These are phyloP conservation scores for Puccinia brachypodii DNA, from an alignment of 1,284 basidiomycete genomes.

Conservation along the genomic window DNA sequence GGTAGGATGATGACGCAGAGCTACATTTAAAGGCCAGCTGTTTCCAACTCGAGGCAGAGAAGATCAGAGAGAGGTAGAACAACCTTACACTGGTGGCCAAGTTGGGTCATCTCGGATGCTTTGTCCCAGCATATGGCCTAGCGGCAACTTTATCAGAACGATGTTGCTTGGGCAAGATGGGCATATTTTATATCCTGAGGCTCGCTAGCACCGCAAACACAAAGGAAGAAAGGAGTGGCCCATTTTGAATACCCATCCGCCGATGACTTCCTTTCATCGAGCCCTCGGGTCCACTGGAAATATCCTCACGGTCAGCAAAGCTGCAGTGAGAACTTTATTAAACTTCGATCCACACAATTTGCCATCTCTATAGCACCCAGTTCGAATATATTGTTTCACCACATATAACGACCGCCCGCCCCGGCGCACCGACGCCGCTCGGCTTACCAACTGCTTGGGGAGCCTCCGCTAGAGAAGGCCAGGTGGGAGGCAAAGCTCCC, in stretches of 20 bases:
- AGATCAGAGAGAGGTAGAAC: no score
- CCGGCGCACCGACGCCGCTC: not conserved
- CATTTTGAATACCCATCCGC: constrained; percentile 16
- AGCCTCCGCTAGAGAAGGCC: not conserved
- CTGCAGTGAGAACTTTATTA: not conserved
- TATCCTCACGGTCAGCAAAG: constrained; percentile 11
- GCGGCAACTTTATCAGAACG: not conserved
- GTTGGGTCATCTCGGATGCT: not conserved
- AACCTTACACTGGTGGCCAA: no score
- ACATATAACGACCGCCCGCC: not conserved
- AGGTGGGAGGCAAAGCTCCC: not conserved
- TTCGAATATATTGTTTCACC: not conserved
- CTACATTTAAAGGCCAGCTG: no score
- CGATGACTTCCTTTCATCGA: constrained; percentile 26
- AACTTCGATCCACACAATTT: constrained; percentile 7
- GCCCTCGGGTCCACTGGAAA: not conserved
- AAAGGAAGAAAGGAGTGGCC: not conserved
- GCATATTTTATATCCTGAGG: constrained; percentile 2
- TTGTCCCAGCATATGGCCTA: not conserved
- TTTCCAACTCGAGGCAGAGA: no score
- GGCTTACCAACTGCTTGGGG: not conserved
- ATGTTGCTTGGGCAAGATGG: not conserved
- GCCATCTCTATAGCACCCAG: not conserved
- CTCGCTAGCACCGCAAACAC: not conserved
- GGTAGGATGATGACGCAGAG: no score